Evolutionary conservation across 768 basidiomycete species (phyloP), one percentile per base, ranked within the genome.

Genomic region (Paxillus rubicundulus): DNA sequence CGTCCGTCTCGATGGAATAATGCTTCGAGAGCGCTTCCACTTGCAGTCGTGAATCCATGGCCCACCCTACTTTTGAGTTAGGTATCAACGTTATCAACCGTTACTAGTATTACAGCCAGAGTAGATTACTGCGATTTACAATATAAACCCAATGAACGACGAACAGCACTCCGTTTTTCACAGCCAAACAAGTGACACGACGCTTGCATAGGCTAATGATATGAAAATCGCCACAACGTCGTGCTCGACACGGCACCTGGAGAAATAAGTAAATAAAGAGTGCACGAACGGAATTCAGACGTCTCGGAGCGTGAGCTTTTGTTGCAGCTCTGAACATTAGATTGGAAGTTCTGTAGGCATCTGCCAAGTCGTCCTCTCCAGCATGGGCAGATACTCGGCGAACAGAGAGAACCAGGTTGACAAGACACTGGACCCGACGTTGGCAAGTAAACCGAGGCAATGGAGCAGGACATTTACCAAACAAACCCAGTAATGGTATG

Each of bases 381-480:
- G 21, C 16, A 1, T 38, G 9, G 18, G 0, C n/a, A 4, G 59
- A 49, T 7, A 62, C 10, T 1, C 65, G 58, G 34, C 74, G 65
- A 17, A 58, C 6, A 5, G 57, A 68, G 21, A 62, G 0, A 37
- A 67, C 6, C 42, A 69, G 3, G 14, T 67, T 67, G 47, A 50
- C 3, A 17, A 68, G 21, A 38, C 12, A 16, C 66, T 67, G 39
- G 13, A 8, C 6, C 12, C 14, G 27, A 24, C 16, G 18, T 50
- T 45, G 52, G 44, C 27, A 9, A 20, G 27, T 6, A 20, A 21
- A 24, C 1, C 6, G 34, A 14, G 6, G 0, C 3, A 17, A 33
- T 18, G 16, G 24, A 17, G 43, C 14, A 12, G 32, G 21, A 9
- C 45, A 34, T 40, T 36, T 52, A 69, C 68, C 64, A 39, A 68